A percentile compares a stretch with the other conserved stretches of the same genome.
Evolutionary conservation across 331 rosid genomes (phyloP).

Genomic region (Pyracantha coccinea): DNA sequence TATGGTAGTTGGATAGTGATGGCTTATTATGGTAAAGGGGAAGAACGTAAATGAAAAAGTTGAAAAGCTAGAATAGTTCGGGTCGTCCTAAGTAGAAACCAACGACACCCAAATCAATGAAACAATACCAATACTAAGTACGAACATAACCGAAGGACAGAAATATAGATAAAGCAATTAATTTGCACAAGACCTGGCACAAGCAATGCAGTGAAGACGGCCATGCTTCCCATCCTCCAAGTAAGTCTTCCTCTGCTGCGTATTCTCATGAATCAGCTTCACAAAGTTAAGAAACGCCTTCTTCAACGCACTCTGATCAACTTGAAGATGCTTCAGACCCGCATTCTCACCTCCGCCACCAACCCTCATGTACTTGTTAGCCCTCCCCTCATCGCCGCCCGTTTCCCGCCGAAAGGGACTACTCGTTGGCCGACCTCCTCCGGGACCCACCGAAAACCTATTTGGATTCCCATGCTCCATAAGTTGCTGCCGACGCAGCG

Average conservation of each 20-base stretch:
- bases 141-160: not conserved
- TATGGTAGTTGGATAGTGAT: not conserved
- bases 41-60: not conserved
- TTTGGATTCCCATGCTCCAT: constrained; percentile 41
- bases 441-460: constrained; percentile 33
- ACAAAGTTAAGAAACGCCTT: constrained; percentile 60
- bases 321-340: constrained; percentile 41
- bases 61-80: not conserved
- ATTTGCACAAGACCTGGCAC: constrained; percentile 61
- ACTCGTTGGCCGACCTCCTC: constrained; percentile 33
- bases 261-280: constrained; percentile 56
- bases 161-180: not conserved
- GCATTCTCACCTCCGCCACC: constrained; percentile 24
- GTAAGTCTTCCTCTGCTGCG: constrained; percentile 53
- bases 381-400: constrained; percentile 33
- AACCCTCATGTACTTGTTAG: constrained; percentile 48
- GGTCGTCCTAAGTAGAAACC: not conserved
- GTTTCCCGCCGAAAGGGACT: constrained; percentile 27
- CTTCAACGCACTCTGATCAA: constrained; percentile 63
- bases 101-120: not conserved
- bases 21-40: not conserved
- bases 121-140: not conserved
- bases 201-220: constrained; percentile 72
- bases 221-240: constrained; percentile 75
- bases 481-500: constrained; percentile 47